Base-by-base conservation (phyloP, 23 red algal genomes). In the Gracilaria domingensis region DNA sequence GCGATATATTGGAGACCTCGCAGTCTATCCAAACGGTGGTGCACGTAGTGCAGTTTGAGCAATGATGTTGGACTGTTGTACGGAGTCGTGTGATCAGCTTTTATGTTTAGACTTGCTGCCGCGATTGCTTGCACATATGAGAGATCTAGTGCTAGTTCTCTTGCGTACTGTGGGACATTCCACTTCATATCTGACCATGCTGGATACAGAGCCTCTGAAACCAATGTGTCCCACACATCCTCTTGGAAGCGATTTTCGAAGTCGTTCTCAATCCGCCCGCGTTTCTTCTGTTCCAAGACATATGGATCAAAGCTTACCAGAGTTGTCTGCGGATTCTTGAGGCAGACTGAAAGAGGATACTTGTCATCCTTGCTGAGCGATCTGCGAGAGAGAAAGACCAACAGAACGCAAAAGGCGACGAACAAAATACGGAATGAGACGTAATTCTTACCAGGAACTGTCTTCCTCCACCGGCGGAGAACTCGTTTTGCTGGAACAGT, bases 21-120 rank as follows among this genome's bases (percentile, higher is more conserved):
- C 13, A 92, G n/a, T n/a, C 88, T 76, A 74, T 92, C 88, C 51
- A 92, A 64, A 25, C 88, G 88, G 44, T 92, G 88, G 34, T 92
- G 80, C 1, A 92, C 76, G n/a, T 70, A 83, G 25, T 75, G 72
- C 29, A 92, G 66, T 59, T 75, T 76, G 48, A 87, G 12, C 11
- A 71, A 32, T 20, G 84, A 87, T 24, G 67, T 37, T 12, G 84
- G 48, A 32, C 29, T 73, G 17, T 74, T 50, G 24, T 87, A 87
- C 14, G 79, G 48, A 64, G 64, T 47, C 5, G 7, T 28, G 20
- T 24, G 37, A 42, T 36, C 21, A 65, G 50, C 79, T 12, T 44
- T 61, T 21, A 57, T 25, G 18, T 57, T 48, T 11, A 71, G 17
- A 49, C 66, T 73, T 57, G 66, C n/a, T 2, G 64, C 67, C 3